Base-by-base conservation (phyloP, 176 grass and related monocot genomes). In the Oryza meridionalis region DNA sequence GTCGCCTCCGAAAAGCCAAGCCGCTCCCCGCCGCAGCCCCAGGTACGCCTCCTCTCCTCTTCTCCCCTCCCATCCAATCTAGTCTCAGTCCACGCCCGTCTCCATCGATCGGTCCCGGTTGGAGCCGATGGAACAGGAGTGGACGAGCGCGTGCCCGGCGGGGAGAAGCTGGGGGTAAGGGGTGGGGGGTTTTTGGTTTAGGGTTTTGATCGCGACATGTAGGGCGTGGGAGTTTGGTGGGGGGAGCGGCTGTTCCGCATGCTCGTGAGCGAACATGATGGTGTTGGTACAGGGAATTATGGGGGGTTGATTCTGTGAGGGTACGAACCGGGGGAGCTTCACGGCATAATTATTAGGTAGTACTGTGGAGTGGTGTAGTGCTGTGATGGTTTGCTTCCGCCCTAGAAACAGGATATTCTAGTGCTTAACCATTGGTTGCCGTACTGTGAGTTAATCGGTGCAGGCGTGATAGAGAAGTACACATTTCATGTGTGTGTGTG, bases 131-230 rank as follows among this genome's bases (percentile, higher is more conserved):
- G 58, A 77, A 61, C 59, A 35, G 72, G 42, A 71, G 51, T 22
- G 51, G 70, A 55, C 31, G 79, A 17, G 63, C 45, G 55, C 43
- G 42, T 13, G 67, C 63, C 6, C 4, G 7, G 24, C 9, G 62
- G 33, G 7, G 45, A 9, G 32, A 62, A 62, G 58, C 58, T 62
- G 19, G 50, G 50, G 21, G 58, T 24, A 27, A 17, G 1, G 68
- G 0, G 37, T 1, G n/a, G 14, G 50, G 63, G 50, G 32, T 33
- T 44, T 85, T 85, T 47, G 58, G 58, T 53, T 29, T 81, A 85
- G 82, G 77, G 65, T 85, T 89, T 72, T 85, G 42, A 65, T 85
- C 51, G 77, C 51, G 77, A 70, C 82, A 13, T 67, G 45, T 4
- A 26, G 25, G 7, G 17, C 27, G 27, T 65, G 40, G 40, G 66